Evolutionary conservation across 192 early-diverging fungal species (phyloP).

Genomic region (Mortierella hygrophila): DNA sequence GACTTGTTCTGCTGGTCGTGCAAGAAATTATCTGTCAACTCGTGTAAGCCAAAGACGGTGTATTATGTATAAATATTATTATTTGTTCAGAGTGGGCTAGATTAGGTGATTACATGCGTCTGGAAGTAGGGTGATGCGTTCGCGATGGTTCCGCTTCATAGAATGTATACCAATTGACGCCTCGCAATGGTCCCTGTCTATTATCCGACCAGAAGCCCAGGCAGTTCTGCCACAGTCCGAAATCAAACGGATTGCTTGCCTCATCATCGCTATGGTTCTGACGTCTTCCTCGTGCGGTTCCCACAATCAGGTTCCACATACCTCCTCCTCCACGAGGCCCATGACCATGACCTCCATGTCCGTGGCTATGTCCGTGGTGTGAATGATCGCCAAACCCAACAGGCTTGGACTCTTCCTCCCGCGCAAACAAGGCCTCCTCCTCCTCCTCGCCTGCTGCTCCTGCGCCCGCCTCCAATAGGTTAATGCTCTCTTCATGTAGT

Average conservation of each 20-base stretch:
- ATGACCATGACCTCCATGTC: conserved; percentile 27
- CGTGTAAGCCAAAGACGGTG: background rate
- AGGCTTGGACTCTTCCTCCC: conserved; percentile 35
- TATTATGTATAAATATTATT: background rate
- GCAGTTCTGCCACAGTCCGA: conserved; percentile 85
- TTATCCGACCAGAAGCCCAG: conserved; percentile 84
- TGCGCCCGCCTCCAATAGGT: conserved; percentile 41
- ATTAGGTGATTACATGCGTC: background rate
- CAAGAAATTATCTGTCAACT: too few species aligned
- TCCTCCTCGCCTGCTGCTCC: conserved; percentile 41
- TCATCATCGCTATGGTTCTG: conserved; percentile 25
- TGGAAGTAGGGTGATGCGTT: background rate
- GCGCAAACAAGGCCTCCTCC: conserved; percentile 36
- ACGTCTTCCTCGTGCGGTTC: conserved; percentile 48
- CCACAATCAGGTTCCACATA: conserved; percentile 56
- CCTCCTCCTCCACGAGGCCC: conserved; percentile 30
- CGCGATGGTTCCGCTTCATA: conserved; percentile 56
- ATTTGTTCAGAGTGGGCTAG: background rate
- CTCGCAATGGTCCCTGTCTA: conserved; percentile 66
- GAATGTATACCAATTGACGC: conserved; percentile 72
- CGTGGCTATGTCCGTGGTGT: conserved; percentile 32
- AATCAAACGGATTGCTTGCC: conserved; percentile 80
- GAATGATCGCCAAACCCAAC: conserved; percentile 54
- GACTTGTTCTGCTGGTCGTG: background rate
- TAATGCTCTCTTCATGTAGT: conserved; percentile 43